These are phyloP conservation scores for Puccinia coronata DNA, from an alignment of 1,284 basidiomycete species.

Conservation along the genomic window DNA sequence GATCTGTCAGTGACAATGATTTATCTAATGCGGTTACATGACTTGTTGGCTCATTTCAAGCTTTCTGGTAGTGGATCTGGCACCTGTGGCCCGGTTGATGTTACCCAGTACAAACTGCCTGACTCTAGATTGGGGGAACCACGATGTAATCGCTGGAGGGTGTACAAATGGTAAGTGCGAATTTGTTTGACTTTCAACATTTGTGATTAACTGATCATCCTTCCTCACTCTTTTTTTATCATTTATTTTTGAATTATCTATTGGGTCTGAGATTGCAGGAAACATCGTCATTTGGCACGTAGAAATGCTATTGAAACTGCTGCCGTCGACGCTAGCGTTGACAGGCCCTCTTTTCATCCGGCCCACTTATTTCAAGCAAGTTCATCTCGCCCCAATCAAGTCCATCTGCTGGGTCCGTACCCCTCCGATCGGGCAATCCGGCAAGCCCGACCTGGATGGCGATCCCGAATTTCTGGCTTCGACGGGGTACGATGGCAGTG, in stretches of 20 bases:
- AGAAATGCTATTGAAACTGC: slow-evolving; percentile 60
- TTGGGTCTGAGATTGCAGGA: slow-evolving; percentile 62
- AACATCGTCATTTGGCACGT: slow-evolving; percentile 74
- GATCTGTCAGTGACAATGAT: slow-evolving; percentile 44
- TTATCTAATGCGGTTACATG: slow-evolving; percentile 31
- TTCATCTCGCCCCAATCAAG: slow-evolving; percentile 77
- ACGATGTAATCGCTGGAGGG: slow-evolving; percentile 73
- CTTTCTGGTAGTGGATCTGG: slow-evolving; percentile 64
- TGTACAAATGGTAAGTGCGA: slow-evolving; percentile 73
- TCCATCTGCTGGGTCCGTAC: slow-evolving; percentile 71
- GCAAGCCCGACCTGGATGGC: slow-evolving; percentile 61
- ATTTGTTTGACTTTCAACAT: too few species aligned
- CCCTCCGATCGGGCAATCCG: slow-evolving; percentile 65
- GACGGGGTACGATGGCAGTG: slow-evolving; percentile 74
- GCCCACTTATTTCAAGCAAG: slow-evolving; percentile 70
- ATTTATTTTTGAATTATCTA: too few species aligned
- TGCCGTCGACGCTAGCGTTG: slow-evolving; percentile 51
- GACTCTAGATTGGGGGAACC: slow-evolving; percentile 82
- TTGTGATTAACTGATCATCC: neutral
- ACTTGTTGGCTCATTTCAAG: slow-evolving; percentile 2
- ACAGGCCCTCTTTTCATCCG: slow-evolving; percentile 62
- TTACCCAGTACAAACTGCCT: slow-evolving; percentile 72
- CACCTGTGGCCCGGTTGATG: slow-evolving; percentile 71
- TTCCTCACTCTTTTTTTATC: too few species aligned
- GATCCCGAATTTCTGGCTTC: slow-evolving; percentile 73